Conservation (phyloP, 2,329 filamentous ascomycete species). For the Colletotrichum godetiae region DNA sequence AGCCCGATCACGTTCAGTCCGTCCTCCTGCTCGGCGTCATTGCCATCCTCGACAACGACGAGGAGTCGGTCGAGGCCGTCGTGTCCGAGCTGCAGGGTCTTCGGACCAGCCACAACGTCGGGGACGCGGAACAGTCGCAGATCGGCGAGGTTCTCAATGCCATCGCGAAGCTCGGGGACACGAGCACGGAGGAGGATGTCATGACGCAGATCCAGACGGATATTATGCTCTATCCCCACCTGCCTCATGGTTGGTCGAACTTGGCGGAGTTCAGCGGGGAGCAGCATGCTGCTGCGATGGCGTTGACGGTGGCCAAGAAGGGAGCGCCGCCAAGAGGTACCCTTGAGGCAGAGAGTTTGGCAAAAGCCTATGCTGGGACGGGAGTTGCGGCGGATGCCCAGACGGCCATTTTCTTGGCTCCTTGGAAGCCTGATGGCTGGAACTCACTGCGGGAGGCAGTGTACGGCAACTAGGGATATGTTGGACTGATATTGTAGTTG, state of each 20-base stretch:
- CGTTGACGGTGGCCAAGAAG: slow-evolving; percentile 80
- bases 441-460: slow-evolving; percentile 59
- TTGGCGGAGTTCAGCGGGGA: slow-evolving; percentile 71
- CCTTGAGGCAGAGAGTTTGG: slow-evolving; percentile 76
- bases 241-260: slow-evolving; percentile 84
- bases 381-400: slow-evolving; percentile 80
- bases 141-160: slow-evolving; percentile 82
- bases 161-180: slow-evolving; percentile 71
- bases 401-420: slow-evolving; percentile 80
- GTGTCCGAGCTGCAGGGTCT: slow-evolving; percentile 80
- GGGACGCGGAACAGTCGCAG: slow-evolving; percentile 71
- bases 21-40: slow-evolving; percentile 87
- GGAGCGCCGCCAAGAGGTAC: slow-evolving; percentile 78
- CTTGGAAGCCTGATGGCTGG: slow-evolving; percentile 80
- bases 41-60: slow-evolving; percentile 82
- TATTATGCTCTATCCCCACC: slow-evolving; percentile 83
- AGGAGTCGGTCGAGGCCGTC: slow-evolving; percentile 84
- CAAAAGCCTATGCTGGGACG: slow-evolving; percentile 79
- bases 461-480: slow-evolving; percentile 28
- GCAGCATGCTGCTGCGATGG: slow-evolving; percentile 77
- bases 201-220: slow-evolving; percentile 77
- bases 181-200: slow-evolving; percentile 60
- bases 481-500: neutral
- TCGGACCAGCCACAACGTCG: slow-evolving; percentile 74
- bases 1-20: slow-evolving; percentile 81